Evolutionary conservation across 2,329 filamentous ascomycete genomes (phyloP).

Genomic region (Cytospora chrysosperma): DNA sequence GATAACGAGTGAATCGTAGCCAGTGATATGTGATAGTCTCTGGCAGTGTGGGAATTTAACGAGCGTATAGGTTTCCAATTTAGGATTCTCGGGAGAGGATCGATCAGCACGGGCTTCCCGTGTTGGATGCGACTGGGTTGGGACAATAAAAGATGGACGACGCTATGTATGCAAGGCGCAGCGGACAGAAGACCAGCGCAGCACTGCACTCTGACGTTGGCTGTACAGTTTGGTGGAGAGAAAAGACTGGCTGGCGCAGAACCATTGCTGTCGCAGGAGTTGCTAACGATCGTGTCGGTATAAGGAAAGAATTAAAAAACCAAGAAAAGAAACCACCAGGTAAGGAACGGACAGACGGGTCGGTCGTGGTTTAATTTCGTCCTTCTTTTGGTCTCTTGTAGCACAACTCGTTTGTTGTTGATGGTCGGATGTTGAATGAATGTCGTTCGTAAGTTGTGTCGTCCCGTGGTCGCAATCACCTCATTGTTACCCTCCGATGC

Average conservation of each 20-base stretch:
- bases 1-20: constrained; percentile 11
- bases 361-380: neutral
- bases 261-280: constrained; percentile 23
- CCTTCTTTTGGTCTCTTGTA: neutral
- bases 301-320: too few species aligned
- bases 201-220: constrained; percentile 6
- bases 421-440: neutral
- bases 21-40: neutral
- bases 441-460: neutral
- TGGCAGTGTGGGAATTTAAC: constrained; percentile 5
- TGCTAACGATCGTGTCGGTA: constrained; percentile 3
- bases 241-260: constrained; percentile 24
- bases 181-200: constrained; percentile 10
- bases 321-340: too few species aligned
- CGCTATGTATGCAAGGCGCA: constrained; percentile 19
- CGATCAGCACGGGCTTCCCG: constrained; percentile 20
- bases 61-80: constrained; percentile 19
- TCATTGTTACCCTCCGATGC: constrained; percentile 14
- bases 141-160: constrained; percentile 8
- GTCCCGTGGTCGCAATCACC: constrained; percentile 3
- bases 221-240: constrained; percentile 12
- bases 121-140: constrained; percentile 13
- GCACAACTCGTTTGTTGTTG: neutral
- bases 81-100: constrained; percentile 14
- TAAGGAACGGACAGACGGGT: constrained; percentile 18